Evolutionary conservation across 2,329 filamentous ascomycete genomes (phyloP).

Genomic region (Monilinia fructicola): DNA sequence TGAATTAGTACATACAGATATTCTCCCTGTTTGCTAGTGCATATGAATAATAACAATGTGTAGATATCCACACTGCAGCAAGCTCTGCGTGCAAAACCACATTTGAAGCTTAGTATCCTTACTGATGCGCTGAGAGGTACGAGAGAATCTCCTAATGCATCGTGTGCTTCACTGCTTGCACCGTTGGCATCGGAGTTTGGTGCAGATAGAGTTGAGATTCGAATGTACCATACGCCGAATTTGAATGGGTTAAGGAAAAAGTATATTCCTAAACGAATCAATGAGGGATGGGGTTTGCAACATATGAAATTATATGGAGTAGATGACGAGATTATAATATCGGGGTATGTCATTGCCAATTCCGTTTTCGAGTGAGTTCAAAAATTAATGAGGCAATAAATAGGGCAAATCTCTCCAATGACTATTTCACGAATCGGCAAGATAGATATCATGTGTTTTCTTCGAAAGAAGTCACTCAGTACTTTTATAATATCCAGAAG

Average conservation of each 20-base stretch:
- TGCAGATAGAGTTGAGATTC: slow-evolving; percentile 78
- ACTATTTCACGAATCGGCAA: slow-evolving; percentile 96
- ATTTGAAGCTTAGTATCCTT: slow-evolving; percentile 80
- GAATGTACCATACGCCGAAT: slow-evolving; percentile 98
- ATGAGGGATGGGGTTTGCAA: slow-evolving; percentile 96
- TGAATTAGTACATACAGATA: slow-evolving; percentile 57
- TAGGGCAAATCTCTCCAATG: slow-evolving; percentile 81
- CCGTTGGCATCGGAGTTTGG: slow-evolving; percentile 85
- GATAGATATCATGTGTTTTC: slow-evolving; percentile 92
- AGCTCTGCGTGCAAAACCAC: slow-evolving; percentile 70
- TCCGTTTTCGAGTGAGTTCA: not conserved
- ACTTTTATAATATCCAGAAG: slow-evolving; percentile 76
- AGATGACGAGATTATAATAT: slow-evolving; percentile 93
- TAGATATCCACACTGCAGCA: slow-evolving; percentile 74
- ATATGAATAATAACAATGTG: slow-evolving; percentile 16
- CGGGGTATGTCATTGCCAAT: slow-evolving; percentile 58
- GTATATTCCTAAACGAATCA: slow-evolving; percentile 82
- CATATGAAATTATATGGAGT: slow-evolving; percentile 99
- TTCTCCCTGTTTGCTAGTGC: not conserved
- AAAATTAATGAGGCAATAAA: not conserved
- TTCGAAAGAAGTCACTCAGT: slow-evolving; percentile 74
- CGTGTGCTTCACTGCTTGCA: slow-evolving; percentile 83
- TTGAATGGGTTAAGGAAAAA: slow-evolving; percentile 83
- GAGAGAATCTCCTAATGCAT: slow-evolving; percentile 80
- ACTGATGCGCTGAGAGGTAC: slow-evolving; percentile 92